Percentiles rank a stretch among this genome's conserved stretches.
Conservation (phyloP, 2,329 filamentous ascomycete species). For the Ophiostoma ips region DNA sequence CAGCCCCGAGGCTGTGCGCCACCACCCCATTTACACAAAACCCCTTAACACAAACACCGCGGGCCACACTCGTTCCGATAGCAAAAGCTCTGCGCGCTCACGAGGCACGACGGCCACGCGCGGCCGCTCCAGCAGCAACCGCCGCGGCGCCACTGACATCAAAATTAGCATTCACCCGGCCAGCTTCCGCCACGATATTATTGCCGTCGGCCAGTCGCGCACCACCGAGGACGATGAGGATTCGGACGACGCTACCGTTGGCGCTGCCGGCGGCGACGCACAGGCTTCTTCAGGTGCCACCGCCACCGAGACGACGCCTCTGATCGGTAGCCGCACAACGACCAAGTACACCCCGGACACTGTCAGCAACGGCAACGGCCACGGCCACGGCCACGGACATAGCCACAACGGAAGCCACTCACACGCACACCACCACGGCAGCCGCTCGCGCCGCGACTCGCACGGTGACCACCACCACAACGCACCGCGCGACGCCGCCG, state of each 20-base stretch:
- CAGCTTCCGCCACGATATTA: slow-evolving; percentile 63
- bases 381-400: slow-evolving; percentile 14
- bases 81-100: slow-evolving; percentile 16
- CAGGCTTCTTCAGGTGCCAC: slow-evolving; percentile 19
- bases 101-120: slow-evolving; percentile 25
- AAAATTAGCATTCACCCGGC: slow-evolving; percentile 76
- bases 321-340: slow-evolving; percentile 19
- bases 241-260: slow-evolving; percentile 27
- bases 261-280: slow-evolving; percentile 7
- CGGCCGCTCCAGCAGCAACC: slow-evolving; percentile 27
- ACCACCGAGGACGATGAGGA: slow-evolving; percentile 37
- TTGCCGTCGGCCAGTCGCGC: slow-evolving; percentile 59
- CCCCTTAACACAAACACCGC: slow-evolving; percentile 13
- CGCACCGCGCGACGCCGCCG: slow-evolving; percentile 66
- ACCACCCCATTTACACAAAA: slow-evolving; percentile 27
- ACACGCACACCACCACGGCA: slow-evolving; percentile 9
- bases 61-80: slow-evolving; percentile 12
- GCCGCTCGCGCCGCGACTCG: slow-evolving; percentile 32
- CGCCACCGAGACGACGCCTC: slow-evolving; percentile 26
- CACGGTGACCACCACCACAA: slow-evolving; percentile 61
- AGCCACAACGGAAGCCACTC: slow-evolving; percentile 18
- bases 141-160: slow-evolving; percentile 48
- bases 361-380: slow-evolving; percentile 13
- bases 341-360: slow-evolving; percentile 3
- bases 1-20: slow-evolving; percentile 23